These are phyloP conservation scores for Xylaria sp. DNA, from an alignment of 2,329 filamentous ascomycete genomes.

Conservation along the genomic window DNA sequence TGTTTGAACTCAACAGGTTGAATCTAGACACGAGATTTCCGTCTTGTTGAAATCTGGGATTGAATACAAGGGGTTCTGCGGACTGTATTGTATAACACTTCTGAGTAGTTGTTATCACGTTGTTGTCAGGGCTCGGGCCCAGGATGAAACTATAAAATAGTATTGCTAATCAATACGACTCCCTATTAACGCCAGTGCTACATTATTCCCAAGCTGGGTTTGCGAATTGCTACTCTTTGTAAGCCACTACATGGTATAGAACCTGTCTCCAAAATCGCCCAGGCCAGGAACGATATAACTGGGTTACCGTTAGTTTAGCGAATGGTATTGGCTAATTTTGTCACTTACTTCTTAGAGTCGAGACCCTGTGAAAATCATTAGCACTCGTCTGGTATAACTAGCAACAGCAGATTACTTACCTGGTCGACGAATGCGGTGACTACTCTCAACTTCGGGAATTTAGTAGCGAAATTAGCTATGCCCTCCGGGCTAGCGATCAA, in stretches of 20 bases:
- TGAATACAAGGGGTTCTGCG: no score
- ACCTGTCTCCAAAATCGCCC: slow-evolving; percentile 94
- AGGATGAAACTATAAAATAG: background rate
- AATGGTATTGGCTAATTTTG: background rate
- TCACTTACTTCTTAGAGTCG: slow-evolving; percentile 90
- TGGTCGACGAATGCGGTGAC: slow-evolving; percentile 96
- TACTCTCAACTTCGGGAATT: slow-evolving; percentile 86
- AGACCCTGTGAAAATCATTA: slow-evolving; percentile 65
- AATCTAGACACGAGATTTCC: no score
- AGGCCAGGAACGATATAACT: slow-evolving; percentile 96
- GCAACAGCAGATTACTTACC: slow-evolving; percentile 44
- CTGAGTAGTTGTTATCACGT: background rate
- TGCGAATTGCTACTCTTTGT: background rate
- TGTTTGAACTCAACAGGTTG: no score
- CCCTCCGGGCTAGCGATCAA: slow-evolving; percentile 97
- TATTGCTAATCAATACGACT: background rate
- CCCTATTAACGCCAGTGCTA: background rate
- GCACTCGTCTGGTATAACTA: slow-evolving; percentile 5
- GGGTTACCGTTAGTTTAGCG: slow-evolving; percentile 45
- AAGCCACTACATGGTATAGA: slow-evolving; percentile 77
- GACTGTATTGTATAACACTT: background rate
- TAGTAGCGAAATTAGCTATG: slow-evolving; percentile 84
- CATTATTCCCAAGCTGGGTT: slow-evolving; percentile 1
- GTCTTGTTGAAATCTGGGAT: no score
- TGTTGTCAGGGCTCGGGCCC: background rate